A percentile compares a stretch with the other conserved stretches of the same genome.
Conservation (phyloP, 441 rosid genomes). For the Adansonia grandidieri region DNA sequence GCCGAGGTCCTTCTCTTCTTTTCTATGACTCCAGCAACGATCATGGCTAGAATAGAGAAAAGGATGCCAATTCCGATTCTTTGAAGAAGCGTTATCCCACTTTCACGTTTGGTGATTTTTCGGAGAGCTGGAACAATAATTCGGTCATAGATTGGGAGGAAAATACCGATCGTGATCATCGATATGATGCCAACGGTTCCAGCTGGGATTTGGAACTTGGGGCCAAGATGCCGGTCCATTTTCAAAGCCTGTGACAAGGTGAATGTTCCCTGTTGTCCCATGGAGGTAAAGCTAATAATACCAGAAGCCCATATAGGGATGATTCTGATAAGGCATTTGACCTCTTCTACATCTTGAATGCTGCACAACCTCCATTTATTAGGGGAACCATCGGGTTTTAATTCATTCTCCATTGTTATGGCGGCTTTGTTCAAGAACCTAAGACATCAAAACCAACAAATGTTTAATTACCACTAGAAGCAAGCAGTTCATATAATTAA, state of each 20-base stretch:
- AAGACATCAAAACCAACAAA: neutral
- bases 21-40: slow-evolving; percentile 60
- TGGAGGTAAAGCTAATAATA: slow-evolving; percentile 48
- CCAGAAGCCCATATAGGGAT: slow-evolving; percentile 60
- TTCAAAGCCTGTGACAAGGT: slow-evolving; percentile 54
- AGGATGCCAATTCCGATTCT: slow-evolving; percentile 63
- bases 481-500: neutral
- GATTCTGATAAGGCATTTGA: slow-evolving; percentile 59
- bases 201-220: slow-evolving; percentile 63
- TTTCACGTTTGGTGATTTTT: slow-evolving; percentile 57
- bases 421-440: slow-evolving; percentile 71
- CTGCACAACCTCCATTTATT: slow-evolving; percentile 57
- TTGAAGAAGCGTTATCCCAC: slow-evolving; percentile 66
- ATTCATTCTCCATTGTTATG: slow-evolving; percentile 43
- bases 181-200: slow-evolving; percentile 53
- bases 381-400: slow-evolving; percentile 45
- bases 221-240: slow-evolving; percentile 73
- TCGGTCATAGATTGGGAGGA: slow-evolving; percentile 79
- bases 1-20: slow-evolving; percentile 50
- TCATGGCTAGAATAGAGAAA: slow-evolving; percentile 58
- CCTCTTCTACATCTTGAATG: slow-evolving; percentile 67
- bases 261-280: slow-evolving; percentile 56
- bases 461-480: neutral
- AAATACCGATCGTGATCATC: slow-evolving; percentile 57
- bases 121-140: slow-evolving; percentile 57